Evolutionary conservation across 768 basidiomycete genomes (phyloP).

Genomic region (Tephrocybe rancida): DNA sequence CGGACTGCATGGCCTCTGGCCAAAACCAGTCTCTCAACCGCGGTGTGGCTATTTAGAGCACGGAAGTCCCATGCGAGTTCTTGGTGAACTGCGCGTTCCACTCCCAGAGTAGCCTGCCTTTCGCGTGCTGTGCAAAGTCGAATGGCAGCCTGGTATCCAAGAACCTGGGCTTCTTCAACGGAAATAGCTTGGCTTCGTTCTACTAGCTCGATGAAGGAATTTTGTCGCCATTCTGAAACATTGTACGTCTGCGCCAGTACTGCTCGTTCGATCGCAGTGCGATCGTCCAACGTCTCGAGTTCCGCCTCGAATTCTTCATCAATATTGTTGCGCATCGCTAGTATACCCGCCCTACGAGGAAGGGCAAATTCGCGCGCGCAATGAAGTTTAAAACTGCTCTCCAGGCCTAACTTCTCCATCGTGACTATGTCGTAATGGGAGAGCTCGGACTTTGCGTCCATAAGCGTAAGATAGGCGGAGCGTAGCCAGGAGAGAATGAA

Average conservation of each 20-base stretch:
- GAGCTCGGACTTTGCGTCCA: background rate
- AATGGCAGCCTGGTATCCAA: conserved; percentile 10
- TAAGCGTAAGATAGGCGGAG: conserved; percentile 4
- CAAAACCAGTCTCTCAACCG: conserved; percentile 3
- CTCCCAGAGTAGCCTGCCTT: background rate
- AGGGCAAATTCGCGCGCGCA: conserved; percentile 4
- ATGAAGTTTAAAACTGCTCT: conserved; percentile 8
- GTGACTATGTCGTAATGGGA: background rate
- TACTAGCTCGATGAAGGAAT: conserved; percentile 4
- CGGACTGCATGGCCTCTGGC: conserved; percentile 5
- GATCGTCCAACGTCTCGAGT: background rate
- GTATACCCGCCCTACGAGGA: background rate
- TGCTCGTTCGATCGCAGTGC: background rate
- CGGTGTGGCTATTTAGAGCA: background rate
- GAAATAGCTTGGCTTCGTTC: background rate
- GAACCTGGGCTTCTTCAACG: conserved; percentile 5
- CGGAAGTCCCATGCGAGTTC: conserved; percentile 1
- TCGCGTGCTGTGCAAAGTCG: conserved; percentile 9
- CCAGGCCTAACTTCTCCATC: conserved; percentile 1
- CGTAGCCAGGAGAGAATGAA: conserved; percentile 10
- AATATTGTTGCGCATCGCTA: background rate
- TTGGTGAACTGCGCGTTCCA: background rate
- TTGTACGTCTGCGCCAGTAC: conserved; percentile 3
- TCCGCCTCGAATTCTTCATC: background rate
- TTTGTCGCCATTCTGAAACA: conserved; percentile 11